Percentiles rank a stretch among this genome's conserved stretches.
Evolutionary conservation across 2,329 filamentous ascomycete genomes (phyloP).

Genomic region (Talaromyces sp.): DNA sequence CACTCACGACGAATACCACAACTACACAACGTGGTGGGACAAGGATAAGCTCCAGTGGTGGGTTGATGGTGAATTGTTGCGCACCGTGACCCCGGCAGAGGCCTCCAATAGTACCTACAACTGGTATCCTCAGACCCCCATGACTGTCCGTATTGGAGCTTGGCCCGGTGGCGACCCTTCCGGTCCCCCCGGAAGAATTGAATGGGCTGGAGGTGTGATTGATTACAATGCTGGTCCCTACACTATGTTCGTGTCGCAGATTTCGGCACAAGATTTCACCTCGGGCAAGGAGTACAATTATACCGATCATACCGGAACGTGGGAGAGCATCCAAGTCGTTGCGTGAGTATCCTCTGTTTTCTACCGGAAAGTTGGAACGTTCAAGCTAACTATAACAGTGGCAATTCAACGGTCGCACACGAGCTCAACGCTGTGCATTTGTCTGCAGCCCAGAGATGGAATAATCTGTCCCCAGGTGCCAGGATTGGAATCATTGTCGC

Average conservation of each 20-base stretch:
- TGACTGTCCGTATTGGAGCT: constrained; percentile 64
- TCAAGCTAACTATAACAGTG: constrained; percentile 43
- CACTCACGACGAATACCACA: constrained; percentile 40
- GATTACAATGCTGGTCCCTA: constrained; percentile 63
- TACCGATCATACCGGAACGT: constrained; percentile 56
- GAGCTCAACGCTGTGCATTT: constrained; percentile 33
- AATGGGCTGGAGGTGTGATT: constrained; percentile 66
- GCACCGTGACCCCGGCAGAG: constrained; percentile 56
- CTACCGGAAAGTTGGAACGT: not conserved
- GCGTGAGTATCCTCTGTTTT: constrained; percentile 25
- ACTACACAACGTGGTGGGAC: constrained; percentile 61
- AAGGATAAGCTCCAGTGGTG: constrained; percentile 60
- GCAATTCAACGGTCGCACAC: constrained; percentile 53
- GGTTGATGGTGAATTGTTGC: constrained; percentile 57
- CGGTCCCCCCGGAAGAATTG: constrained; percentile 46
- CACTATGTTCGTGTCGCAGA: constrained; percentile 65
- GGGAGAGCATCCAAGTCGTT: constrained; percentile 59
- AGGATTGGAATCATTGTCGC: constrained; percentile 46
- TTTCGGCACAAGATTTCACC: constrained; percentile 54
- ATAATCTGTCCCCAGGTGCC: constrained; percentile 40
- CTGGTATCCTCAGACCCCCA: constrained; percentile 67
- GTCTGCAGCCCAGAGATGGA: constrained; percentile 39
- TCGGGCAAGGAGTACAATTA: constrained; percentile 63
- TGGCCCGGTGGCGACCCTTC: constrained; percentile 58
- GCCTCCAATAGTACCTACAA: constrained; percentile 50